These are phyloP conservation scores for Penicillium pulvis DNA, from an alignment of 495 filamentous ascomycete species.

Conservation along the genomic window DNA sequence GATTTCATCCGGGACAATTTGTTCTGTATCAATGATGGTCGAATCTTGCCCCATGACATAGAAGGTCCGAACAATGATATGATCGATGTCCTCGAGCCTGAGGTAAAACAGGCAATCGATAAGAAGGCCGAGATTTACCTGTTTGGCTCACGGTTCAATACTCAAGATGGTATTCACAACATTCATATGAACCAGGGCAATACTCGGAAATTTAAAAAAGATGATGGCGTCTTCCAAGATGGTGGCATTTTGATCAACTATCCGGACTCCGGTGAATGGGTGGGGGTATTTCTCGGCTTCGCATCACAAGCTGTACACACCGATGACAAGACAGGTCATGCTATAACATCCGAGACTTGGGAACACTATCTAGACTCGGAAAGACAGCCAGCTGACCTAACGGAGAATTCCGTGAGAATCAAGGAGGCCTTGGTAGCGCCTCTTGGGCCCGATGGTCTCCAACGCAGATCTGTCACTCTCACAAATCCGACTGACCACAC, in stretches of 20 bases:
- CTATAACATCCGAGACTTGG: constrained; percentile 21
- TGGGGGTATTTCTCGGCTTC: constrained; percentile 39
- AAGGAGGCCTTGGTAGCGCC: too few species aligned
- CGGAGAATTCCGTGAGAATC: too few species aligned
- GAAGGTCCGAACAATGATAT: background rate
- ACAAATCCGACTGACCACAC: constrained; percentile 14
- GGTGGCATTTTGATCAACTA: constrained; percentile 36
- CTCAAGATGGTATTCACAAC: background rate
- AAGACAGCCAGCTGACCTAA: too few species aligned
- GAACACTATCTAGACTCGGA: constrained; percentile 7
- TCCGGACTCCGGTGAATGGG: constrained; percentile 29
- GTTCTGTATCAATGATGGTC: background rate
- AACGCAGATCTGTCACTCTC: constrained; percentile 20
- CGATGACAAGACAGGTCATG: constrained; percentile 26
- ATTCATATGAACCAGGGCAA: background rate
- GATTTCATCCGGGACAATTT: background rate
- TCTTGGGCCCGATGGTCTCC: background rate
- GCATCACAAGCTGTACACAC: constrained; percentile 33
- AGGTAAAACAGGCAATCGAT: background rate
- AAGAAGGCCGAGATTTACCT: background rate
- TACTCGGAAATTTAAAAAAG: constrained; percentile 11
- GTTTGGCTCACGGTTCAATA: background rate
- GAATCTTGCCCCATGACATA: background rate
- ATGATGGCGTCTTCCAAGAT: constrained; percentile 40
- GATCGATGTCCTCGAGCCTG: background rate